Percentiles rank a stretch among this genome's conserved stretches.
Conservation (phyloP, 2,329 filamentous ascomycete species). For the Sporothrix dimorphospora region DNA sequence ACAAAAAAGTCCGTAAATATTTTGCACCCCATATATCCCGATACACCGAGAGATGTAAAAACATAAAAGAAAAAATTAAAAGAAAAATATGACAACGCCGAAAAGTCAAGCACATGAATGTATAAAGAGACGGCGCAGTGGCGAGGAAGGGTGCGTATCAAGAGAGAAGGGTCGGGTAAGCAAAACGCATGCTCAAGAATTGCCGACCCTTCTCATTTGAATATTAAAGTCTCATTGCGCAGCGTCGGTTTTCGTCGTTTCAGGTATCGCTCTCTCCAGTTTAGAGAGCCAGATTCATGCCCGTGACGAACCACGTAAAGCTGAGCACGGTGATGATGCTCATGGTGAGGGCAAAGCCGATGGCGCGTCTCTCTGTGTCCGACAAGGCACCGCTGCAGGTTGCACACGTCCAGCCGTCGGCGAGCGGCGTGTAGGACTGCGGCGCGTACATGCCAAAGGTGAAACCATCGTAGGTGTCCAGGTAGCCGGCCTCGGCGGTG, state of each 20-base stretch:
- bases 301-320: slow-evolving; percentile 67
- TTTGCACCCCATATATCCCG: slow-evolving; percentile 25
- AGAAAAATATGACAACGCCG: slow-evolving; percentile 21
- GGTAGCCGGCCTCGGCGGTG: slow-evolving; percentile 58
- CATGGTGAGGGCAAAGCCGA: slow-evolving; percentile 58
- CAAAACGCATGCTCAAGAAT: no score
- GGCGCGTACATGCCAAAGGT: slow-evolving; percentile 62
- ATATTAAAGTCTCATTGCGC: slow-evolving; percentile 13
- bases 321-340: slow-evolving; percentile 59
- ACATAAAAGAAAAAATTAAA: background rate
- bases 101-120: slow-evolving; percentile 5
- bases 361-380: slow-evolving; percentile 50
- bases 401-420: slow-evolving; percentile 57
- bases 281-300: slow-evolving; percentile 43
- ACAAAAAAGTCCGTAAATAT: slow-evolving; percentile 20
- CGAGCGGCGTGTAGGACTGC: slow-evolving; percentile 55
- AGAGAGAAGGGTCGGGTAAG: background rate
- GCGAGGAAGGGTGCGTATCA: background rate
- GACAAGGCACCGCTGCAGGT: slow-evolving; percentile 60
- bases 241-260: background rate
- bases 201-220: no score
- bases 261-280: background rate
- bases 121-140: background rate
- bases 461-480: slow-evolving; percentile 53
- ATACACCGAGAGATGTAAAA: slow-evolving; percentile 26